Evolutionary conservation across 2,329 filamentous ascomycete species (phyloP).

Genomic region (Massarina eburnea): DNA sequence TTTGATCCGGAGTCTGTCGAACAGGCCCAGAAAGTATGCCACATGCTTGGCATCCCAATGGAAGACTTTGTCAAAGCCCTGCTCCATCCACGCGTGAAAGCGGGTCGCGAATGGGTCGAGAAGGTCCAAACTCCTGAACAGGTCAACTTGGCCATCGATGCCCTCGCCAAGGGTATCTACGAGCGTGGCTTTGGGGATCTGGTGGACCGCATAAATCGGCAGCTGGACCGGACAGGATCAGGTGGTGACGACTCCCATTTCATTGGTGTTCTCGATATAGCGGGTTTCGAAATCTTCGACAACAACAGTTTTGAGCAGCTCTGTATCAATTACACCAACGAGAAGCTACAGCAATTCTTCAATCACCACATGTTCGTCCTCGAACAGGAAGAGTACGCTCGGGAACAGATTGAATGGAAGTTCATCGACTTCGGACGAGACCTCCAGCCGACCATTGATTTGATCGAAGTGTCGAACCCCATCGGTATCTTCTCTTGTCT

Average conservation of each 20-base stretch:
- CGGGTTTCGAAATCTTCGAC: slow-evolving; percentile 98
- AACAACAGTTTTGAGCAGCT: slow-evolving; percentile 99
- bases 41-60: slow-evolving; percentile 77
- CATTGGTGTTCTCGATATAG: slow-evolving; percentile 97
- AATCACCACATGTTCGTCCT: slow-evolving; percentile 99
- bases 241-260: slow-evolving; percentile 88
- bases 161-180: slow-evolving; percentile 94
- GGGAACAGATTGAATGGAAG: slow-evolving; percentile 98
- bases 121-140: slow-evolving; percentile 98
- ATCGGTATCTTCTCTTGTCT: slow-evolving; percentile 99
- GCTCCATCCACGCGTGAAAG: slow-evolving; percentile 90
- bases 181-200: slow-evolving; percentile 94
- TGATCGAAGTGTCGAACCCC: slow-evolving; percentile 93
- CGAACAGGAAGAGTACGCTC: slow-evolving; percentile 96
- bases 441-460: slow-evolving; percentile 93
- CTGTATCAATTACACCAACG: slow-evolving; percentile 99
- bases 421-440: slow-evolving; percentile 99
- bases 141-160: slow-evolving; percentile 85
- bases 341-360: slow-evolving; percentile 99
- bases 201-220: slow-evolving; percentile 86
- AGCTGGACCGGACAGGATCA: slow-evolving; percentile 83
- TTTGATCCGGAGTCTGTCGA: slow-evolving; percentile 73
- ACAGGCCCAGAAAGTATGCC: slow-evolving; percentile 77
- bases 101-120: slow-evolving; percentile 96
- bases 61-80: slow-evolving; percentile 87